Base-by-base conservation (phyloP, 1,139 yeast species). In the Pichia kudriavzevii region DNA sequence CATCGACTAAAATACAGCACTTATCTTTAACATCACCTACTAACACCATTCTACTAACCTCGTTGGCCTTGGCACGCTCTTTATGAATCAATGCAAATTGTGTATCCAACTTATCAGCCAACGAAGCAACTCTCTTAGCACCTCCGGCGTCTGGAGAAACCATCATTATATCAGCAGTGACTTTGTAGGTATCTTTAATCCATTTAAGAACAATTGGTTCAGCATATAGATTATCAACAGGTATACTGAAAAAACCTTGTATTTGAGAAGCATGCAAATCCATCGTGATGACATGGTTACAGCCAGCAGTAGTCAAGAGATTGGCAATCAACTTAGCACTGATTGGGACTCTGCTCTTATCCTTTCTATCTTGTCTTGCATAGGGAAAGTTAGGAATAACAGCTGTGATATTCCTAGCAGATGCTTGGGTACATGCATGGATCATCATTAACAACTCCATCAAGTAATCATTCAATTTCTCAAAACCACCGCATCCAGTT, bases 101-200 rank as follows among this genome's bases (percentile, higher is more conserved):
- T 45, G 80, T 66, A 49, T 80, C 91, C 46, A 81, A 63, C 50
- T 79, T 75, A 50, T 80, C 93, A 4, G 91, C 91, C 39, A 80
- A 64, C 7, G 82, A 75, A 6, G 91, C 88, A 26, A 80, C 91
- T 54, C 93, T 68, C 56, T 81, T 81, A 18, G 91, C 91, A 40
- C 91, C 91, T 52, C 93, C 93, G 2, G 91, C 93, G 60, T 81
- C 91, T 2, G 91, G 91, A 1, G 88, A 79, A 9, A 80, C 83
- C 41, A 81, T 69, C 38, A 79, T 79, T 25, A 72, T 58, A 33
- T 77, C 72, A 22, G 66, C 57, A 35, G 59, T 59, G 16, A 40
- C 30, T 35, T 63, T 63, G 34, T 63, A 52, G 36, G 67, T 68
- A 36, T 72, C 78, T 45, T 66, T 72, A 45, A 81, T 79, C 57